These are phyloP conservation scores for Trichoderma lentiforme DNA, from an alignment of 2,329 filamentous ascomycete genomes.

Conservation along the genomic window DNA sequence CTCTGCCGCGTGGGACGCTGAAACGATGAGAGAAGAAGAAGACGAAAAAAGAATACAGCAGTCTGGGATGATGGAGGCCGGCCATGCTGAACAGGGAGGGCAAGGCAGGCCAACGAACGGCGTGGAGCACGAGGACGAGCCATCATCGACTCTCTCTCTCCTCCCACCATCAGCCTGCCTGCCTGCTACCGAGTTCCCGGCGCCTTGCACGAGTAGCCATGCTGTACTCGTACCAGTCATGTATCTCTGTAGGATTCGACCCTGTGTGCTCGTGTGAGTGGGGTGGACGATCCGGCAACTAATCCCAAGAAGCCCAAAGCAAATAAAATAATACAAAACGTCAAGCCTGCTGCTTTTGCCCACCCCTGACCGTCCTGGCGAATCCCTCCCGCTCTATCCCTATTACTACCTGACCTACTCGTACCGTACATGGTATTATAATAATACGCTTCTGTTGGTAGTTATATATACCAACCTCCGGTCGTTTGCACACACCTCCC, in stretches of 20 bases:
- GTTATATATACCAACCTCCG: constrained; percentile 13
- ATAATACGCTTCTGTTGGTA: neutral
- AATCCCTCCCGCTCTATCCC: neutral
- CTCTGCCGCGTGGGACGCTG: neutral
- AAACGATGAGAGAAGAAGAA: neutral
- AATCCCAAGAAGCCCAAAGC: constrained; percentile 10
- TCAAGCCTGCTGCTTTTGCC: constrained; percentile 3
- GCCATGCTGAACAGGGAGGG: neutral
- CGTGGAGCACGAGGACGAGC: neutral
- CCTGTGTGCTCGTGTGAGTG: neutral
- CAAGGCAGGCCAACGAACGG: neutral
- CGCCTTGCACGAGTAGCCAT: neutral
- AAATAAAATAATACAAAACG: constrained; percentile 16
- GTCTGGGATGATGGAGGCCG: neutral
- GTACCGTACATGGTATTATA: neutral
- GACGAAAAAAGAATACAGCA: neutral
- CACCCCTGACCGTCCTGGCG: neutral
- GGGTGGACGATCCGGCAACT: constrained; percentile 13
- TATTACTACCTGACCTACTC: neutral
- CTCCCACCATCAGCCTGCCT: neutral
- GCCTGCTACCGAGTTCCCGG: constrained; percentile 9
- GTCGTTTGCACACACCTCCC: neutral
- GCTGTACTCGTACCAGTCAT: neutral
- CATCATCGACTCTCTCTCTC: neutral
- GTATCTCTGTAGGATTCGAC: neutral